Evolutionary conservation across 805 yeast genomes (phyloP), one percentile per base, ranked within the genome.

Genomic region (Lipomyces oligophaga): DNA sequence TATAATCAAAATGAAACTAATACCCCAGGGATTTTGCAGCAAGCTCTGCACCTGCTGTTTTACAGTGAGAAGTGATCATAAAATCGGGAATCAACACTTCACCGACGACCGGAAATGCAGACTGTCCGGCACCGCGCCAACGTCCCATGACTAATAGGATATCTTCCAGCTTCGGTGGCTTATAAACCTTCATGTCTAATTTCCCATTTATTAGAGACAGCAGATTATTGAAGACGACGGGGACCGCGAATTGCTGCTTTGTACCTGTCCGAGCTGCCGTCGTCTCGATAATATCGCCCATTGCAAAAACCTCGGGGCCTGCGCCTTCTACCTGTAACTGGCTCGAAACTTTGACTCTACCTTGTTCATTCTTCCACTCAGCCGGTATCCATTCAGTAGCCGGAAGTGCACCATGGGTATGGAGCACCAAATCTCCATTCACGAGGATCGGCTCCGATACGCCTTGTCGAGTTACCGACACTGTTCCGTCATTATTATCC

Each of bases 201-300:
- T 19, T 24, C 3, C 42, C 55, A 18, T 30, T 32, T 10, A 36
- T 22, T 4, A 42, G 36, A 5, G 52, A 30, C 10, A 36, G 19
- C 10, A 47, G 19, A 18, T 47, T 47, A 16, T 24, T n/a, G 13
- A 32, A 15, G 15, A 40, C 36, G n/a, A 46, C 41, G 13, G 47
- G 43, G 6, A 35, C 16, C 3, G 37, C n/a, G 11, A 10, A 15
- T n/a, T 22, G 30, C 3, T 36, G 5, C 16, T 51, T 51, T n/a
- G 22, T 36, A 5, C 49, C 48, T 15, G 45, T 45, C 38, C 43
- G 43, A 24, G 25, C 41, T 36, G 46, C 55, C 21, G 11, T 11
- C 18, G 47, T 24, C 33, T 40, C 27, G 27, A 27, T 47, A 15
- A 43, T 28, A 25, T 51, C 55, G 33, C 55, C 55, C 25, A 47